phyloP scores from a whole-genome alignment of 768 basidiomycete genomes.

The Neoboletus subvelutipes region DNA sequence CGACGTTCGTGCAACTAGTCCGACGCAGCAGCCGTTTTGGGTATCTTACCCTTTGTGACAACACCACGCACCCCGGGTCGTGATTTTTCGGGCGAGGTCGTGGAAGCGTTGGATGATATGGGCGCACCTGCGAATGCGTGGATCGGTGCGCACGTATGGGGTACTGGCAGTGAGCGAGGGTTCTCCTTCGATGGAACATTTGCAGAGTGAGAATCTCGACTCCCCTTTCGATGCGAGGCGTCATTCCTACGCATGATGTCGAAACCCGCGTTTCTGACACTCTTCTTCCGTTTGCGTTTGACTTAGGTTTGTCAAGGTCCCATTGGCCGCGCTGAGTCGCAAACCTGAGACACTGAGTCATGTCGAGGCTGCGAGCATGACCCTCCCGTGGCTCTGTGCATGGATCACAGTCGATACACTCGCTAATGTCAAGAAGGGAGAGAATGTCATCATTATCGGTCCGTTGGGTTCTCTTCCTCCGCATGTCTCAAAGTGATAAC shows the following conservation, averaged over 20 bases:
- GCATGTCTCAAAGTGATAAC: neutral
- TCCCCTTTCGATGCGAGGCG: neutral
- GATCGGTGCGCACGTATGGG: slow-evolving; percentile 35
- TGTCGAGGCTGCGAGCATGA: slow-evolving; percentile 32
- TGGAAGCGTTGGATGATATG: slow-evolving; percentile 29
- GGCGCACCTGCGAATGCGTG: slow-evolving; percentile 21
- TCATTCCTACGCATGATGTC: neutral
- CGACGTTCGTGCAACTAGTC: slow-evolving; percentile 16
- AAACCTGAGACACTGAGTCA: slow-evolving; percentile 31
- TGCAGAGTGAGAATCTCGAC: slow-evolving; percentile 29
- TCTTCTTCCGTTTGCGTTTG: neutral
- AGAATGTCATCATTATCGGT: slow-evolving; percentile 36
- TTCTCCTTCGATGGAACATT: slow-evolving; percentile 35
- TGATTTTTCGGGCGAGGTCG: slow-evolving; percentile 37
- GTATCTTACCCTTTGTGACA: slow-evolving; percentile 33
- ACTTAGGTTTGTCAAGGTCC: slow-evolving; percentile 30
- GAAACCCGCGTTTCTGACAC: neutral
- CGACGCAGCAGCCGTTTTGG: slow-evolving; percentile 30
- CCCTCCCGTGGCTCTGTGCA: slow-evolving; percentile 36
- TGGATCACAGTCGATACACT: slow-evolving; percentile 39
- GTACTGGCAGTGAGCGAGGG: slow-evolving; percentile 33
- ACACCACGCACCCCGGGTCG: slow-evolving; percentile 31
- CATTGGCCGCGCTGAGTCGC: slow-evolving; percentile 29
- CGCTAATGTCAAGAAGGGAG: slow-evolving; percentile 32
- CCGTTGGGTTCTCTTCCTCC: neutral